Evolutionary conservation across 495 filamentous ascomycete species (phyloP).

Genomic region (Friedmanniomyces endolithicus): DNA sequence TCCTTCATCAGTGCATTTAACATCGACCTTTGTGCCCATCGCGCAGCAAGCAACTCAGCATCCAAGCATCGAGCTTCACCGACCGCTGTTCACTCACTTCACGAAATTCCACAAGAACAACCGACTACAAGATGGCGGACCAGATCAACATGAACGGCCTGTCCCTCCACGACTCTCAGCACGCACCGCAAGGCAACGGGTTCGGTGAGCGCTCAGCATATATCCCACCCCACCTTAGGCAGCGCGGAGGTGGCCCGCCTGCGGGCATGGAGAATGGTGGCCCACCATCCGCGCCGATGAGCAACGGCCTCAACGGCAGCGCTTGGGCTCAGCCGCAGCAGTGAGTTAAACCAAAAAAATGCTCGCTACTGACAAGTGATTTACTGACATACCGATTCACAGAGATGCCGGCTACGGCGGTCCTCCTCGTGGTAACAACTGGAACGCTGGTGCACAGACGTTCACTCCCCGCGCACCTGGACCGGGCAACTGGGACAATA

Average conservation of each 20-base stretch:
- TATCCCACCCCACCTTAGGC: conserved; percentile 90
- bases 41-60: too few species aligned
- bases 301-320: conserved; percentile 44
- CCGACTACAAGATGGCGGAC: conserved; percentile 67
- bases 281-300: conserved; percentile 22
- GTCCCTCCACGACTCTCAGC: conserved; percentile 59
- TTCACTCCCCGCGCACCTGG: conserved; percentile 45
- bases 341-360: background rate
- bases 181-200: conserved; percentile 38
- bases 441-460: conserved; percentile 54
- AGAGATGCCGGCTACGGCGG: conserved; percentile 23
- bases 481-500: conserved; percentile 18
- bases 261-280: conserved; percentile 15
- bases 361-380: too few species aligned
- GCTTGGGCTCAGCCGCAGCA: conserved; percentile 40
- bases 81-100: conserved; percentile 20
- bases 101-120: background rate
- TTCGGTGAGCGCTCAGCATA: conserved; percentile 56
- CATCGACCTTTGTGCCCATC: too few species aligned
- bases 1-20: too few species aligned
- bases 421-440: conserved; percentile 46
- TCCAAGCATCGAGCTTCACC: conserved; percentile 1
- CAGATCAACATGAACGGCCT: conserved; percentile 85
- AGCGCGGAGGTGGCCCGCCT: conserved; percentile 31
- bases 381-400: too few species aligned